Evolutionary conservation across 2,329 filamentous ascomycete species (phyloP).

Genomic region (Rasamsonia emersonii): DNA sequence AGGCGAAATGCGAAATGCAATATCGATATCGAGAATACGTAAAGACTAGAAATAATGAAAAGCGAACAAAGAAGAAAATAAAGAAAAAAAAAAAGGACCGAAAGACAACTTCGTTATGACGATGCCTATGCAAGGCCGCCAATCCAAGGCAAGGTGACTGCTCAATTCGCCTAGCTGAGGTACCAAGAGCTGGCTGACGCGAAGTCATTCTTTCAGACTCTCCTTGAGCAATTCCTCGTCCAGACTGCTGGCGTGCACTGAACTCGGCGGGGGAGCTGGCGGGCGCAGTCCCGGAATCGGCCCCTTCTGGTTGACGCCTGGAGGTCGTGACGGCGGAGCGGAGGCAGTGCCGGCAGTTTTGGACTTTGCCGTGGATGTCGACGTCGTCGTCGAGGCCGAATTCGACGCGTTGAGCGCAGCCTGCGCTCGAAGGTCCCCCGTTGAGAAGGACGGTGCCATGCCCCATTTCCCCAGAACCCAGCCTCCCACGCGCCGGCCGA

Average conservation of each 20-base stretch:
- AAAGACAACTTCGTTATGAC: no score
- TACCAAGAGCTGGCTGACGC: no score
- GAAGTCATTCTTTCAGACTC: conserved; percentile 42
- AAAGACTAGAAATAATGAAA: no score
- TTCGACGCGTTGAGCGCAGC: conserved; percentile 5
- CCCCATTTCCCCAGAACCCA: conserved; percentile 60
- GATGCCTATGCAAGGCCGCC: no score
- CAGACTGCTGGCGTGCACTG: conserved; percentile 50
- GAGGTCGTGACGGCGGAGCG: conserved; percentile 48
- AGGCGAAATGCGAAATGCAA: no score
- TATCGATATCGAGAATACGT: no score
- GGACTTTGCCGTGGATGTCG: conserved; percentile 12
- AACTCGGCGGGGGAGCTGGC: conserved; percentile 39
- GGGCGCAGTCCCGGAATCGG: conserved; percentile 62
- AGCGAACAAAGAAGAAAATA: conserved; percentile 2
- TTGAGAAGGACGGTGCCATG: conserved; percentile 34
- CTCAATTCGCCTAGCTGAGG: no score
- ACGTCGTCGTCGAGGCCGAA: conserved; percentile 12
- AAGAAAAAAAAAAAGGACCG: conserved; percentile 6
- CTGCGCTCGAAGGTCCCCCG: conserved; percentile 6
- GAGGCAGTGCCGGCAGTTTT: conserved; percentile 56
- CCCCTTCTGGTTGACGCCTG: conserved; percentile 72
- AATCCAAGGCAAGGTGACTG: no score
- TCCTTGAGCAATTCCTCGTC: conserved; percentile 55
- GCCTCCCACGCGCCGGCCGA: conserved; percentile 52